Conservation (phyloP, 73 alveolate genomes). For the Loxodes magnus region DNA sequence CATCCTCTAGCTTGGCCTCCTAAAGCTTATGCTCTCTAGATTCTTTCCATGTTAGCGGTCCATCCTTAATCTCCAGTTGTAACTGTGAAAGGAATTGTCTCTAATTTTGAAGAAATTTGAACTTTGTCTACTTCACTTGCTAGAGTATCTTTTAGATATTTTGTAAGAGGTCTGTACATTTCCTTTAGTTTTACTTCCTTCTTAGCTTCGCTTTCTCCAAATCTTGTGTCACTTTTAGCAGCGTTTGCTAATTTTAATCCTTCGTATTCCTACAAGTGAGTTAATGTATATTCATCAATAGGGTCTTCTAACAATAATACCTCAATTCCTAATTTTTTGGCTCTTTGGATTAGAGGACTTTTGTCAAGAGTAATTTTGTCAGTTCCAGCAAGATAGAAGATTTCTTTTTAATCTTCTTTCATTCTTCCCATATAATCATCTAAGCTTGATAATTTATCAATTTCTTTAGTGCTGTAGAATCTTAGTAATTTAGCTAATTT, state of each 20-base stretch:
- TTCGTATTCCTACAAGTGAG: slow-evolving; percentile 65
- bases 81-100: slow-evolving; percentile 62
- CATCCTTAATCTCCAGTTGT: slow-evolving; percentile 69
- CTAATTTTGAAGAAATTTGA: slow-evolving; percentile 53
- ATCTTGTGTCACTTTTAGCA: slow-evolving; percentile 75
- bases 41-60: slow-evolving; percentile 83
- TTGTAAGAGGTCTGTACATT: slow-evolving; percentile 76
- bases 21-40: slow-evolving; percentile 81
- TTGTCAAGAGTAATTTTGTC: slow-evolving; percentile 58
- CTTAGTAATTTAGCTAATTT: slow-evolving; percentile 92
- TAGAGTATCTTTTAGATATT: slow-evolving; percentile 70
- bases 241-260: slow-evolving; percentile 65
- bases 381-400: slow-evolving; percentile 88
- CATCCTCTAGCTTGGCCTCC: slow-evolving; percentile 68
- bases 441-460: slow-evolving; percentile 46
- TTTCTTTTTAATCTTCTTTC: slow-evolving; percentile 80
- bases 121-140: slow-evolving; percentile 70
- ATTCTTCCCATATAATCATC: slow-evolving; percentile 82
- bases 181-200: slow-evolving; percentile 68
- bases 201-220: slow-evolving; percentile 43
- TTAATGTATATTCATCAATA: slow-evolving; percentile 80
- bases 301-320: slow-evolving; percentile 79
- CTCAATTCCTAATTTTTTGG: slow-evolving; percentile 60
- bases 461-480: slow-evolving; percentile 39
- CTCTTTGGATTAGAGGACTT: slow-evolving; percentile 76